Base-by-base conservation (phyloP, 176 grass and related monocot species). In the Carex myosuroides region DNA sequence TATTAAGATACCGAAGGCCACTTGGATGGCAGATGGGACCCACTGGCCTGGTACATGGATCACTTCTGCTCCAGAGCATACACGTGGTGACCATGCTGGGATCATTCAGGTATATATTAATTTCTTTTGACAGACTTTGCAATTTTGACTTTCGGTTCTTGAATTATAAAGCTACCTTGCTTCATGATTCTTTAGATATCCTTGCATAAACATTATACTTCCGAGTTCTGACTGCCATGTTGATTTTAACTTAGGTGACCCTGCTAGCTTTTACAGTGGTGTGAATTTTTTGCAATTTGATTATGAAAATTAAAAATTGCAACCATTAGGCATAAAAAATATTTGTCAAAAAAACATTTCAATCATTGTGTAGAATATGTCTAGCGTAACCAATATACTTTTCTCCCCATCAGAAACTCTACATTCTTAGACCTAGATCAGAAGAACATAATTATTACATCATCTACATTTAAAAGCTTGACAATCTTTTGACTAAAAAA, bases 1-100 rank as follows among this genome's bases (percentile, higher is more conserved):
- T 63, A 86, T 95, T 50, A 99, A 95, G 82, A 99, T 99, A 70
- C 44, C 96, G 11, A 99, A 95, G 84, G 96, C 92, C 14, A 99
- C 96, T 44, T 99, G 93, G 96, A 99, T 99, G 96, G 93, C 96
- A 74, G 93, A 99, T 85, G 88, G 91, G 58, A 99, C 96, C 9
- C 96, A 99, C 54, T 99, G 96, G 96, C 96, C 96, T 4, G 96
- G 96, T 65, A 95, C 96, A 26, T 99, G 96, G 96, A 89, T 93
- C 74, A 88, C 86, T 62, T 72, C 96, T 21, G 89, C 85, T 13
- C 56, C 89, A 0, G 93, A 99, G 83, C 96, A 99, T 87, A 79
- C 88, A 14, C 89, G 90, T 13, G 91, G 93, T 56, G 96, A 99
- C 61, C 96, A 99, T 94, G 96, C 96, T 80, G 96, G 96, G 81